Base-by-base conservation (phyloP, 768 basidiomycete species). In the Leccinum uliginosum region DNA sequence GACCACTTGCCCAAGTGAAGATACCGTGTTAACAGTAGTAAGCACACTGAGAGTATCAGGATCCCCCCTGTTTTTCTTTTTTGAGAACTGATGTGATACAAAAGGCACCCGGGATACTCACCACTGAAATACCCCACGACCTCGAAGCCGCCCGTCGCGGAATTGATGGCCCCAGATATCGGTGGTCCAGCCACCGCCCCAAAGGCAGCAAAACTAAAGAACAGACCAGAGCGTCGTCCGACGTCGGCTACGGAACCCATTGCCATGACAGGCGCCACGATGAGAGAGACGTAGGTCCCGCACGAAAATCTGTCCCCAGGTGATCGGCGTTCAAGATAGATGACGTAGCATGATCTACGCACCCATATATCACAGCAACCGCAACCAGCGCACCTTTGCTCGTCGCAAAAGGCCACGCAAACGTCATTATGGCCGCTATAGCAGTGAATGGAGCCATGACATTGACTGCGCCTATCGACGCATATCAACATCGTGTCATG, bases 141-240 rank as follows among this genome's bases (percentile, higher is more conserved):
- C 32, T 54, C 32, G 30, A 71, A 91, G 1, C 78, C 78, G 4
- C 78, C 80, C 1, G 83, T 81, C 1, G 78, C 74, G 0, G 68
- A 68, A 53, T 79, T 77, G 60, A 91, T 87, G 0, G 84, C 84
- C 1, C 89, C 89, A 10, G 87, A 86, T 55, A 89, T 86, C 0
- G 89, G 89, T 4, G 87, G 86, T 0, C 89, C 89, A 0, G 76
- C 78, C 4, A 90, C 73, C 0, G 84, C 85, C 5, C 86, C 86
- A n/a, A 89, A 44, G 0, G 87, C 78, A 27, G 82, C 56, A 52
- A 86, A 75, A 27, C 79, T 85, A 67, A 85, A 74, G 58, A 80
- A 81, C 78, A 88, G 83, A 9, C 89, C 88, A 0, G 80, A 71
- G 14, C 89, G 75, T 29, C 84, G 75, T 4, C 89, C 89, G 1